Percentiles rank a stretch among this genome's conserved stretches.
Evolutionary conservation across 495 filamentous ascomycete species (phyloP).

Genomic region (Usnea hakonensis): DNA sequence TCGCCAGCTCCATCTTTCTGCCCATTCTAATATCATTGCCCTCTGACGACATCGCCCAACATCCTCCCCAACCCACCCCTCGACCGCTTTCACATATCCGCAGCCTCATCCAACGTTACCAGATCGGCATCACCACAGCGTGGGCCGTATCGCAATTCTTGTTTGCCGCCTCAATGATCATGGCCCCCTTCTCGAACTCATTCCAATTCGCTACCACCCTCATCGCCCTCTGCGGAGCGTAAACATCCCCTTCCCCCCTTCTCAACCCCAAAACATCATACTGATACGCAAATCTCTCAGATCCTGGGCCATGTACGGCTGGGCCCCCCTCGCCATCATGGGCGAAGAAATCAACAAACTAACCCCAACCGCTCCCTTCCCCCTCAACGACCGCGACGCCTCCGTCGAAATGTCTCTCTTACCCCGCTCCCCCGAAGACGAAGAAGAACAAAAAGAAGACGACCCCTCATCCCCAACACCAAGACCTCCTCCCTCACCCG

Average conservation of each 20-base stretch:
- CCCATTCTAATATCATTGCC: conserved; percentile 59
- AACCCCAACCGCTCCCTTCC: not conserved
- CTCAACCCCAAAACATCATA: not conserved
- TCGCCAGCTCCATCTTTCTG: conserved; percentile 57
- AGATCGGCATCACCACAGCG: conserved; percentile 60
- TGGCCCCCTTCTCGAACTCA: conserved; percentile 62
- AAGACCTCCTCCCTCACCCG: no score
- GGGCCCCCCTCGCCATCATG: conserved; percentile 86
- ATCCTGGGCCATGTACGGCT: conserved; percentile 64
- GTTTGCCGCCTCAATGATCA: conserved; percentile 59
- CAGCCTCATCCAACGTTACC: conserved; percentile 49
- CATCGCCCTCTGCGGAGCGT: conserved; percentile 62
- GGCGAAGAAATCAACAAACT: conserved; percentile 91
- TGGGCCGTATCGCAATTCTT: conserved; percentile 59
- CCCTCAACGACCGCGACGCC: not conserved
- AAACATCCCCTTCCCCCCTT: conserved; percentile 29
- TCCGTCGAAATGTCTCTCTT: conserved; percentile 4
- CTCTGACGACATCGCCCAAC: conserved; percentile 42
- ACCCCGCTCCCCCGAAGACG: conserved; percentile 29
- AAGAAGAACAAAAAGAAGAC: conserved; percentile 12
- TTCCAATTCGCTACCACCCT: conserved; percentile 60
- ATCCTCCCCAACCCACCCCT: conserved; percentile 64
- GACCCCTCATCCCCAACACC: not conserved
- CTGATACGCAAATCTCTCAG: conserved; percentile 28
- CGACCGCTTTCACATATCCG: conserved; percentile 52